Evolutionary conservation across 805 yeast species (phyloP).

Genomic region (Suhomyces kilbournensis): DNA sequence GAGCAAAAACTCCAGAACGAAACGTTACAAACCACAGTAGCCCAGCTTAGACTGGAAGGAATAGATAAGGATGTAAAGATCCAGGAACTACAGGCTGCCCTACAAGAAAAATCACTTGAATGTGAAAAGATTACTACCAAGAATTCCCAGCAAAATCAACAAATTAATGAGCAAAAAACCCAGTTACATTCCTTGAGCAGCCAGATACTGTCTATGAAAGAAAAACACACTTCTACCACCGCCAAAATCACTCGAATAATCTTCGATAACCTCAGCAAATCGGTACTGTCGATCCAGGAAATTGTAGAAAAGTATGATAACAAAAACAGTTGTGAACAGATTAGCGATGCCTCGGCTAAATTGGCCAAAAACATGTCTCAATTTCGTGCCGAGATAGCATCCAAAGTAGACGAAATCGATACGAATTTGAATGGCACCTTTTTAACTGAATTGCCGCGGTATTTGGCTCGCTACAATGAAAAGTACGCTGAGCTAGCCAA

Average conservation of each 20-base stretch:
- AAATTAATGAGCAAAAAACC: neutral
- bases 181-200: slow-evolving; percentile 6
- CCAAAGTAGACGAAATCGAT: slow-evolving; percentile 5
- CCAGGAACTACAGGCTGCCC: neutral
- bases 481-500: slow-evolving; percentile 4
- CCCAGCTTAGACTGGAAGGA: neutral
- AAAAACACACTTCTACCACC: slow-evolving; percentile 10
- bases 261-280: slow-evolving; percentile 9
- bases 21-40: neutral
- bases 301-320: slow-evolving; percentile 4
- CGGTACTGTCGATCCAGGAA: slow-evolving; percentile 7
- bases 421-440: slow-evolving; percentile 6
- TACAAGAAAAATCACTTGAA: neutral
- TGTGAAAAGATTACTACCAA: neutral
- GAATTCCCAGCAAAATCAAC: neutral
- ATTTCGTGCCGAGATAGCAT: slow-evolving; percentile 5
- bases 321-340: slow-evolving; percentile 3
- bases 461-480: slow-evolving; percentile 8
- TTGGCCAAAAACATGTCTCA: slow-evolving; percentile 3
- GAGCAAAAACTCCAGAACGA: slow-evolving; percentile 23
- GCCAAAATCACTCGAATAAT: slow-evolving; percentile 10
- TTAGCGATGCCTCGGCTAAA: neutral
- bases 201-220: slow-evolving; percentile 10
- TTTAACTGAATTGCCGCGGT: slow-evolving; percentile 7
- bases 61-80: neutral